Evolutionary conservation across 2,329 filamentous ascomycete genomes (phyloP), one percentile per base, ranked within the genome.

Genomic region (Teratosphaeria gauchensis): DNA sequence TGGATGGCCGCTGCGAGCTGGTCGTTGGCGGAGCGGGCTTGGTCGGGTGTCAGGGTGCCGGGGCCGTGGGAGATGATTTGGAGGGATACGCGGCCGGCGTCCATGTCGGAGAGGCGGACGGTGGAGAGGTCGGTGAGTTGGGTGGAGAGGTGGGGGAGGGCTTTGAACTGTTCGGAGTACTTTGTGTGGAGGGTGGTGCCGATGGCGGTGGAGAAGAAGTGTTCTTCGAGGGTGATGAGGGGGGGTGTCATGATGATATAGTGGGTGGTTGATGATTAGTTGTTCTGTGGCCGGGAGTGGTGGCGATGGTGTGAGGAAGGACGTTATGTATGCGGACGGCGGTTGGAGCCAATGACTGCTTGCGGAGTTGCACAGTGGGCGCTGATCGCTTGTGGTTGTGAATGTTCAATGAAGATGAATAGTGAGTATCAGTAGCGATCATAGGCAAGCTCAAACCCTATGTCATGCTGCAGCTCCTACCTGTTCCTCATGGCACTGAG

Each of bases 11-110:
- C 61, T 11, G 68, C 68, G 21, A 74, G 66, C 52, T 71, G 64
- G 54, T 73, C 68, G 62, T 74, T 74, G 56, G 67, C 68, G 54
- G 66, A 57, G 48, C 62, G 61, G 56, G 70, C 72, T 53, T 68
- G 59, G 21, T 63, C 56, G 9, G 65, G 62, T 32, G 55, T 63
- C 3, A 69, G 63, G 5, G 64, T 64, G n/a, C 69, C 65, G 9
- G 68, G 68, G 24, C 66, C 71, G 59, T 73, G 71, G 24, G 71
- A 73, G 58, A 73, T 65, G 16, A 74, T 64, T 58, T 73, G 71
- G 9, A 74, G 59, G 0, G 66, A 67, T 21, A 73, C 64, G 48
- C 65, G 63, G 51, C 67, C 67, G 28, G 67, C 66, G 28, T 70
- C 67, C 69, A 73, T 72, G 51, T 71, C 67, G 9, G 53, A 53